These are phyloP conservation scores for Eucalyptus cladocalyx DNA, from an alignment of 345 rosid genomes.

Conservation along the genomic window DNA sequence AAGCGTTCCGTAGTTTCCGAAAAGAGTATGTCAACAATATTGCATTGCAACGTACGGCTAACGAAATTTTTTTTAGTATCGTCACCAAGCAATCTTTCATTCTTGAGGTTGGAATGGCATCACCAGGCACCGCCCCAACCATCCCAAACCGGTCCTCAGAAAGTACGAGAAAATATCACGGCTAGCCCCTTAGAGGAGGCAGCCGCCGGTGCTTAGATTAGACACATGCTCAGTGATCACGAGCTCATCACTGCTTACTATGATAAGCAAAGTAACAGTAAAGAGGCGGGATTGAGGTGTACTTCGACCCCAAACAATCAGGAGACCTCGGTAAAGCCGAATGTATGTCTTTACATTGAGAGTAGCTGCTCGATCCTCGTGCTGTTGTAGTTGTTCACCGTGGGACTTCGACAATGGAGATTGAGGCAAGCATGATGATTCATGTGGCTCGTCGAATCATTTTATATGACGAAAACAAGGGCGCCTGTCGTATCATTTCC, in stretches of 20 bases:
- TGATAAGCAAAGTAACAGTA: neutral
- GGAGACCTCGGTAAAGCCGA: neutral
- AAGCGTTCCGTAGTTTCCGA: neutral
- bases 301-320: neutral
- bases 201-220: neutral
- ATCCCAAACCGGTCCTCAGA: neutral
- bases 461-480: neutral
- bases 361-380: neutral
- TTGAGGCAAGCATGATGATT: neutral
- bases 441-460: neutral
- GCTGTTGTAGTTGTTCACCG: neutral
- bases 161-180: neutral
- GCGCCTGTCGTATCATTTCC: neutral
- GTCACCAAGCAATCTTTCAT: neutral
- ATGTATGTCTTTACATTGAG: neutral
- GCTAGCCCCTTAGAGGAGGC: neutral
- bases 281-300: neutral
- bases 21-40: neutral
- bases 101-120: neutral
- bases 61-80: neutral
- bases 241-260: neutral
- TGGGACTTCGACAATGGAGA: neutral
- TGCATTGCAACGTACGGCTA: neutral
- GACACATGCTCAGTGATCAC: neutral
- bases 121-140: neutral